phyloP scores from a whole-genome alignment of 2,329 filamentous ascomycete species.

The Alternaria sp. region DNA sequence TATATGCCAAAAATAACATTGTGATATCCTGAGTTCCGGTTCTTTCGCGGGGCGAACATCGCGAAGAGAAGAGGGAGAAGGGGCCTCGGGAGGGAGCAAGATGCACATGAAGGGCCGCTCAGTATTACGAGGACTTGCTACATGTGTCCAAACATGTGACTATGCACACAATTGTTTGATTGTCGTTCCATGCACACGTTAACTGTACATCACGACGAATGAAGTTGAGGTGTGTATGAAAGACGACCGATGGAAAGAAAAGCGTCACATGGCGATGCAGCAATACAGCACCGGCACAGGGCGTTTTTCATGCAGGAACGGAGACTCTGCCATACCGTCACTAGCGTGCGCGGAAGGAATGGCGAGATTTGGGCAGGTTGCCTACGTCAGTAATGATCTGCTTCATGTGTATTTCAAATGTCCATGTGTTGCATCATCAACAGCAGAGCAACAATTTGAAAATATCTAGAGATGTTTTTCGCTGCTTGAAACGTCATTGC shows the following conservation, averaged over 20 bases:
- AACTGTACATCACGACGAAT: not conserved
- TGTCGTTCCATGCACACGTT: not conserved
- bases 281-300: not conserved
- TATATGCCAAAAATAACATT: not conserved
- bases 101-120: not conserved
- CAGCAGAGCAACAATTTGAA: not conserved
- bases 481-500: not conserved
- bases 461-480: not conserved
- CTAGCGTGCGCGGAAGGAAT: not conserved
- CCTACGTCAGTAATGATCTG: not conserved
- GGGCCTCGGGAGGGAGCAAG: not conserved
- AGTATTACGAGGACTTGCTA: not conserved
- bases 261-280: not conserved
- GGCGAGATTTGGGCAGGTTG: not conserved
- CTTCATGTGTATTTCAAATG: not conserved
- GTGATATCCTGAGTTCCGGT: not conserved
- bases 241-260: not conserved
- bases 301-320: conserved; percentile 1
- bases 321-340: not conserved
- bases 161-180: not conserved
- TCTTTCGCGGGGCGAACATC: not conserved
- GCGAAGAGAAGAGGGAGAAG: not conserved
- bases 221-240: no score
- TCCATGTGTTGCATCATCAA: not conserved
- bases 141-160: not conserved